Conservation (phyloP, 768 basidiomycete genomes). For the Cyclocybe cylindracea region DNA sequence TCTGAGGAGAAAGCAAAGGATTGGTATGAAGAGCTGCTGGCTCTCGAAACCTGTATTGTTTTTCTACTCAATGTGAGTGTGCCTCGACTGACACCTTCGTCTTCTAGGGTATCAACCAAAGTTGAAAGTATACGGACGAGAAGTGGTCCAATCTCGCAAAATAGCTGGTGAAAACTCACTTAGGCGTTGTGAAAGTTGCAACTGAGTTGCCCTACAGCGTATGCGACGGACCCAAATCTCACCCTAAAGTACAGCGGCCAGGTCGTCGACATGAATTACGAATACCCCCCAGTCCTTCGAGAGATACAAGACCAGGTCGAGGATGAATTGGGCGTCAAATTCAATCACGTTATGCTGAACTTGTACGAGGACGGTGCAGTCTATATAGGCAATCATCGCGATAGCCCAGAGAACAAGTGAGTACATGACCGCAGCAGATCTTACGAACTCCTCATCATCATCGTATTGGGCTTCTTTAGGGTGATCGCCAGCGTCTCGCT, state of each 20-base stretch:
- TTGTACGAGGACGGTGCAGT: slow-evolving; percentile 29
- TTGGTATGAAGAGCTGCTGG: slow-evolving; percentile 22
- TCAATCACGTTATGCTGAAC: slow-evolving; percentile 33
- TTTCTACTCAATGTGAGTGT: neutral
- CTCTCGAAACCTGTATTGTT: slow-evolving; percentile 13
- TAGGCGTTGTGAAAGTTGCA: neutral
- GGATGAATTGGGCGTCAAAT: slow-evolving; percentile 24
- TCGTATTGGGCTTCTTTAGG: slow-evolving; percentile 8
- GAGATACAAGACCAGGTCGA: slow-evolving; percentile 30
- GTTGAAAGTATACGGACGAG: slow-evolving; percentile 28
- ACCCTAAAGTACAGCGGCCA: slow-evolving; percentile 32
- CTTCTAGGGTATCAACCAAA: slow-evolving; percentile 30
- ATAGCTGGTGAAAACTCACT: slow-evolving; percentile 23
- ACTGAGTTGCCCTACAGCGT: slow-evolving; percentile 14
- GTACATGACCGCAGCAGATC: neutral
- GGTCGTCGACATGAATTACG: slow-evolving; percentile 26
- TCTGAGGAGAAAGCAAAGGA: slow-evolving; percentile 14
- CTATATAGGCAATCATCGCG: slow-evolving; percentile 32
- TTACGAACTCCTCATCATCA: neutral
- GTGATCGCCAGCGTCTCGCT: slow-evolving; percentile 32
- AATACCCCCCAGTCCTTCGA: slow-evolving; percentile 27
- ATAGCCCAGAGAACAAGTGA: slow-evolving; percentile 28
- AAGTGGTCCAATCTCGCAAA: slow-evolving; percentile 28
- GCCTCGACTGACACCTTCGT: neutral
- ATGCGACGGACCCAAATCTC: slow-evolving; percentile 25